Conservation (phyloP, 2,329 filamentous ascomycete genomes). For the Verticillium tricorpus region DNA sequence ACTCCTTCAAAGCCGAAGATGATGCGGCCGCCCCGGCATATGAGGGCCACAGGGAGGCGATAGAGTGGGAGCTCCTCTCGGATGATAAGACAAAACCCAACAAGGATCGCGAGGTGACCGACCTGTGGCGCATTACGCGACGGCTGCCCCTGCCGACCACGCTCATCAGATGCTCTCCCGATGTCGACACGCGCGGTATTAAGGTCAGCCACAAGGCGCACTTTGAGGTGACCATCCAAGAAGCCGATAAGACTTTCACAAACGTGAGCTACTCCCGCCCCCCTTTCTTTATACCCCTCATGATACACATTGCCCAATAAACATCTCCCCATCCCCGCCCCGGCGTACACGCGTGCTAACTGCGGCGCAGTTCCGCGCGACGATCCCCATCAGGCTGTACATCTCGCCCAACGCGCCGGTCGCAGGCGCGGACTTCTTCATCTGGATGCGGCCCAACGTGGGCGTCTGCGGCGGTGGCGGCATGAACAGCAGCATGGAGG, state of each 20-base stretch:
- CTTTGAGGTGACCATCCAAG: not conserved
- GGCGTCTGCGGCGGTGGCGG: not conserved
- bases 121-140: not conserved
- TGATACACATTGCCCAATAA: too few relatives aligned
- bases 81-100: not conserved
- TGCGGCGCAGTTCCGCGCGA: not conserved
- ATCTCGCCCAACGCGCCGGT: conserved; percentile 3
- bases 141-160: conserved; percentile 1
- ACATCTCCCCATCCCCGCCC: not conserved
- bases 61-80: not conserved
- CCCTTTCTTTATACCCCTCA: too few relatives aligned
- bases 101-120: not conserved
- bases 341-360: not conserved
- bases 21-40: not conserved
- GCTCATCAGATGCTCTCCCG: conserved; percentile 2
- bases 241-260: not conserved
- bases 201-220: conserved; percentile 3
- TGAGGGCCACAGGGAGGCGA: not conserved
- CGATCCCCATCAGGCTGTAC: conserved; percentile 1
- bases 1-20: not conserved
- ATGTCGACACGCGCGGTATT: not conserved
- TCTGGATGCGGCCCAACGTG: not conserved
- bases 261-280: not conserved
- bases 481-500: not conserved
- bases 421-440: not conserved